phyloP scores from a whole-genome alignment of 495 filamentous ascomycete species.

The Aspergillus haitiensis region DNA sequence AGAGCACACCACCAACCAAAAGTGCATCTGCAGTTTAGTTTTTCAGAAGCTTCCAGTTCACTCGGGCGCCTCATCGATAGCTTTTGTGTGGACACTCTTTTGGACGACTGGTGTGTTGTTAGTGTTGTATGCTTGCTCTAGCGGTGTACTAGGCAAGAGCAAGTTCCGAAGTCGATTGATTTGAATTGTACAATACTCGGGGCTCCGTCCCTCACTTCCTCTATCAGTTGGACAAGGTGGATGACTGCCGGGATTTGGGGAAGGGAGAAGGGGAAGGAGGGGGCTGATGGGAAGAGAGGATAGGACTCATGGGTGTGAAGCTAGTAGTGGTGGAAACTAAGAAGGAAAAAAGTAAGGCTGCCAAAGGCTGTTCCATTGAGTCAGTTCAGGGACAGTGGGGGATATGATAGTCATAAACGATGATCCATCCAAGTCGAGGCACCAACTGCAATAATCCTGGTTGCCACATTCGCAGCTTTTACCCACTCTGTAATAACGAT shows the following conservation, averaged over 20 bases:
- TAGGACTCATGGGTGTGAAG: neutral
- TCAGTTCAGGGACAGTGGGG: conserved; percentile 1
- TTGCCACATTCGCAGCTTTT: conserved; percentile 6
- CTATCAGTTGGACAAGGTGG: conserved; percentile 11
- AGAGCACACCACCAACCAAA: conserved; percentile 14
- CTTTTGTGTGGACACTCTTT: conserved; percentile 4
- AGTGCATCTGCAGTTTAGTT: neutral
- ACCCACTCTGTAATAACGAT: neutral
- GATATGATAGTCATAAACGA: neutral
- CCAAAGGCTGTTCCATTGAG: conserved; percentile 7
- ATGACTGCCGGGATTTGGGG: conserved; percentile 7
- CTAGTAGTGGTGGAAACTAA: neutral
- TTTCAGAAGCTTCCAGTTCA: conserved; percentile 9
- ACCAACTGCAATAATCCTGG: conserved; percentile 11
- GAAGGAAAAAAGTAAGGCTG: neutral
- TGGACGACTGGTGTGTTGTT: conserved; percentile 5
- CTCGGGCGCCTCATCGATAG: conserved; percentile 8
- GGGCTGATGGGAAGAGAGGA: neutral
- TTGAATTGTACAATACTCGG: neutral
- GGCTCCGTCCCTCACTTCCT: neutral
- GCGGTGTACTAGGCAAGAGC: conserved; percentile 14
- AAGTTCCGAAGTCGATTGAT: conserved; percentile 7
- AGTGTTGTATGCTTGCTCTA: conserved; percentile 11
- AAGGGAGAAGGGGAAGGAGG: neutral
- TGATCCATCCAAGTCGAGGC: conserved; percentile 15